Base-by-base conservation (phyloP, 805 yeast species). In the Metschnikowia santaceciliae region DNA sequence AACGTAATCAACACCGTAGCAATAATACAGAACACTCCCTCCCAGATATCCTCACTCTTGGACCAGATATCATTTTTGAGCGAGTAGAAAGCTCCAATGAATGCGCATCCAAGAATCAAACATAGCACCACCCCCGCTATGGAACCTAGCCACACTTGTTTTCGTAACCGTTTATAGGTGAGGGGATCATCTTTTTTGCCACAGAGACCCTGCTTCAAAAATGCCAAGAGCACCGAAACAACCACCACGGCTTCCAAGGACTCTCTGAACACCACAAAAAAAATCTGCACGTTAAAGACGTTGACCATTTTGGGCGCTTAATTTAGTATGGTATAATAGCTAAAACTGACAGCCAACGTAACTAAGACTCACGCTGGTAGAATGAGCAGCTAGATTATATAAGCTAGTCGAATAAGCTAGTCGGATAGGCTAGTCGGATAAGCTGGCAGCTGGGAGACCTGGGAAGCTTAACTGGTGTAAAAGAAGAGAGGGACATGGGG, bases 191-290 rank as follows among this genome's bases (percentile, higher is more conserved):
- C 70, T 1, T 70, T 55, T 4, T 71, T 61, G 7, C 71, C 71
- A 42, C 87, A 96, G 59, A 91, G 78, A 54, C 96, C 87, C 71
- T 90, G 96, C 69, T 89, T 89, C 58, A 91, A 77, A 74, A 92
- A 92, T 23, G 98, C 94, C 50, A 92, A 77, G 56, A 92, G 75
- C 44, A 92, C 97, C 10, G 97, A 90, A 55, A 92, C 86, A 56
- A 92, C 86, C 58, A 92, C 80, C 48, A 90, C 83, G 20, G 98
- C 98, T 72, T 92, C 98, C 56, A 92, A 75, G 46, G 95, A 77
- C 75, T 92, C 98, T 78, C 98, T 86, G 69, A 92, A 86, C 51
- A 90, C 94, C 56, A 90, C 86, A 71, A 90, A 89, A 76, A 90
- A 90, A 56, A 90, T 84, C 60, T 81, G 83, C 40, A 81, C 83